Conservation (phyloP, 2,329 filamentous ascomycete species). For the Hymenoscyphus fructigenus region DNA sequence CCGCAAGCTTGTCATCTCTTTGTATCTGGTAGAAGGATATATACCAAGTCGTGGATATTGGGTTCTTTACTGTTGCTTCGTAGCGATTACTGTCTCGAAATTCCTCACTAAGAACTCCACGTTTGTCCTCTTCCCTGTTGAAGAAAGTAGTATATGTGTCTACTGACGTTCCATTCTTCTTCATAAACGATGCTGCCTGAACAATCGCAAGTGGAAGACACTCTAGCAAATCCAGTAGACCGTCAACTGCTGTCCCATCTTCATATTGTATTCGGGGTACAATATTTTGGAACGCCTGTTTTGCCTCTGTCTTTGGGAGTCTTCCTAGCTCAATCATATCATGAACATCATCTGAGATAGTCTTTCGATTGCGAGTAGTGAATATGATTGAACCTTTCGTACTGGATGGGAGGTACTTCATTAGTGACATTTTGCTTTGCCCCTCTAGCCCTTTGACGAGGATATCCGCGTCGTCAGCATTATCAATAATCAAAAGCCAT, state of each 20-base stretch:
- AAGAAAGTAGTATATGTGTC: neutral
- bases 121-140: neutral
- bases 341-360: neutral
- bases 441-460: neutral
- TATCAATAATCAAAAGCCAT: conserved; percentile 8
- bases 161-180: neutral
- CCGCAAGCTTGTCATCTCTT: too few relatives aligned
- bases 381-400: neutral
- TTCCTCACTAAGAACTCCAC: neutral
- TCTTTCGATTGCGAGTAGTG: conserved; percentile 3
- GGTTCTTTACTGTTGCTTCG: too few relatives aligned
- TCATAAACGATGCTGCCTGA: conserved; percentile 27
- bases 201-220: conserved; percentile 6
- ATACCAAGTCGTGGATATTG: too few relatives aligned
- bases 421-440: neutral
- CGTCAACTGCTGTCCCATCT: neutral
- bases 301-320: neutral
- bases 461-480: conserved; percentile 3
- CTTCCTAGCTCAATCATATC: neutral
- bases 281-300: neutral
- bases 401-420: conserved; percentile 6
- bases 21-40: too few relatives aligned
- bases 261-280: neutral
- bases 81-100: neutral
- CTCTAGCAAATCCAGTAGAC: neutral